Conservation (phyloP, 495 filamentous ascomycete genomes). For the Penicillium lividum region DNA sequence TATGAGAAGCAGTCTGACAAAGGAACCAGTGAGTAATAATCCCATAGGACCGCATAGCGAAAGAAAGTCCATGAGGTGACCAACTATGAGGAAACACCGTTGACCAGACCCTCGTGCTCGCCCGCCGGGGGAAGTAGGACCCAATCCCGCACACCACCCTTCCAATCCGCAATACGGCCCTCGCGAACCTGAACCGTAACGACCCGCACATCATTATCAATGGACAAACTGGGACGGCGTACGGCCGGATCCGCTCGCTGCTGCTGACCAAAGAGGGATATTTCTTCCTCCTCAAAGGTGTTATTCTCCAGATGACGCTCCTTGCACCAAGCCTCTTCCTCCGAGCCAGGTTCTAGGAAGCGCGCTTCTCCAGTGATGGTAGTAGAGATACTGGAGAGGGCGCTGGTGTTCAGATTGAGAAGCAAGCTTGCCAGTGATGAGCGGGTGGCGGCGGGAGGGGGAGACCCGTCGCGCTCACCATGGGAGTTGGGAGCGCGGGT, state of each 20-base stretch:
- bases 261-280: conserved; percentile 45
- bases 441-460: conserved; percentile 61
- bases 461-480: conserved; percentile 58
- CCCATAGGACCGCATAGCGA: not conserved
- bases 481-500: conserved; percentile 60
- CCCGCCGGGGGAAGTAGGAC: conserved; percentile 48
- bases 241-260: conserved; percentile 27
- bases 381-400: conserved; percentile 84
- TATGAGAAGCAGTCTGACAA: not conserved
- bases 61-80: not conserved
- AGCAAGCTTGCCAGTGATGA: conserved; percentile 79
- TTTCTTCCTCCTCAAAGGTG: conserved; percentile 64
- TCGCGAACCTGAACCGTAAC: conserved; percentile 74
- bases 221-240: conserved; percentile 53
- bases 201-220: conserved; percentile 70
- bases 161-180: conserved; percentile 80
- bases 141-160: conserved; percentile 75
- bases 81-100: conserved; percentile 34
- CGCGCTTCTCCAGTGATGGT: conserved; percentile 86
- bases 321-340: conserved; percentile 81
- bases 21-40: not conserved
- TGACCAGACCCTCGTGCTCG: conserved; percentile 31
- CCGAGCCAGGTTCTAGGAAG: conserved; percentile 68
- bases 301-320: conserved; percentile 87
- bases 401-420: conserved; percentile 84